phyloP scores from a whole-genome alignment of 2,329 filamentous ascomycete species.

The Nemania serpens region DNA sequence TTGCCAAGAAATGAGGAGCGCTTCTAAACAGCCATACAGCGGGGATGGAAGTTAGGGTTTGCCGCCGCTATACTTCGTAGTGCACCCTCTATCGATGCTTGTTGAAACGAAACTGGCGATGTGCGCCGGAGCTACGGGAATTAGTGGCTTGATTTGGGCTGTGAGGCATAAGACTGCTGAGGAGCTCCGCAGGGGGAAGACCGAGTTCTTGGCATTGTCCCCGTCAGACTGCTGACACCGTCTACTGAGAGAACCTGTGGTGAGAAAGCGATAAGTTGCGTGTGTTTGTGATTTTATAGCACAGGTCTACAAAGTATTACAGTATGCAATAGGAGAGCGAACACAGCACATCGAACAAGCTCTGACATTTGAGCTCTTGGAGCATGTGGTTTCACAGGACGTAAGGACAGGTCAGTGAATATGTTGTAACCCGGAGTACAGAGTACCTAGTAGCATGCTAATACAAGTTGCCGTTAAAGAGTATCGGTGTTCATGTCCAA shows the following conservation, averaged over 20 bases:
- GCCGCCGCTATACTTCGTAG: constrained; percentile 10
- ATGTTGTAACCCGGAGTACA: too few relatives aligned
- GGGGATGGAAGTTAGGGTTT: neutral
- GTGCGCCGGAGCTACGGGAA: constrained; percentile 18
- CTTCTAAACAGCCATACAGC: neutral
- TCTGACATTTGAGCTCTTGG: too few relatives aligned
- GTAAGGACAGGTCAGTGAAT: too few relatives aligned
- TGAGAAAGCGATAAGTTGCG: too few relatives aligned
- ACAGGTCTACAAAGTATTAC: too few relatives aligned
- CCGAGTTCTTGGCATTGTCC: neutral
- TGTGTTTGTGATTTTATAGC: too few relatives aligned
- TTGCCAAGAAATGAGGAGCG: neutral
- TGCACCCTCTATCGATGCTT: neutral
- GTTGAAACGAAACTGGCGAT: constrained; percentile 18
- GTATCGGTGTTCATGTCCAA: too few relatives aligned
- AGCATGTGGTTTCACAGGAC: too few relatives aligned
- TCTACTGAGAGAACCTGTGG: neutral
- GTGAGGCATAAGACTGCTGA: constrained; percentile 6
- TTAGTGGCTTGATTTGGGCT: constrained; percentile 16
- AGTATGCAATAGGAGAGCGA: too few relatives aligned
- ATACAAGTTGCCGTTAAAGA: too few relatives aligned
- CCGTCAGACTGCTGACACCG: constrained; percentile 20
- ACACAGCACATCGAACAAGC: too few relatives aligned
- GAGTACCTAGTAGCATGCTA: too few relatives aligned
- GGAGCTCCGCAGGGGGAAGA: constrained; percentile 10